A percentile compares a stretch with the other conserved stretches of the same genome.
Evolutionary conservation across 2,329 filamentous ascomycete genomes (phyloP).

Genomic region (Gaeumannomyces tritici): DNA sequence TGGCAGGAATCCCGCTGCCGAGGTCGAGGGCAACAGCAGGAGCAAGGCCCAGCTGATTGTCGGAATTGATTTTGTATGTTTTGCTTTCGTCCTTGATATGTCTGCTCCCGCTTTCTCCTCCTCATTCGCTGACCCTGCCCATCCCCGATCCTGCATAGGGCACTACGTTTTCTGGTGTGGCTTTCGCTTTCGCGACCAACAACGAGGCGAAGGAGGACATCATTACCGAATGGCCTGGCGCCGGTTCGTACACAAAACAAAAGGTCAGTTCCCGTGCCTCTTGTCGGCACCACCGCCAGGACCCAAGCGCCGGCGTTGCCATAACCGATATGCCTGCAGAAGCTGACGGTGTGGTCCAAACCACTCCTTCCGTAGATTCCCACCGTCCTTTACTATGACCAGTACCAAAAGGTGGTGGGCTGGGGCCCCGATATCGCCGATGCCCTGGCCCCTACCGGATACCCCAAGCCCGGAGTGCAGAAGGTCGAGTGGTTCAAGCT

Average conservation of each 20-base stretch:
- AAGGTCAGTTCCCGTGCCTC: constrained; percentile 52
- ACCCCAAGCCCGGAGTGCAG: constrained; percentile 94
- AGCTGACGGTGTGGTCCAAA: not conserved
- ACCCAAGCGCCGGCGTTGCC: not conserved
- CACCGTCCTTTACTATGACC: constrained; percentile 99
- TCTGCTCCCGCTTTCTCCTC: too few species aligned
- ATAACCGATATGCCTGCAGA: not conserved
- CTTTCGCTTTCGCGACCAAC: constrained; percentile 94
- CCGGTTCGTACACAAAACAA: constrained; percentile 95
- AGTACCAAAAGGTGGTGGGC: constrained; percentile 98
- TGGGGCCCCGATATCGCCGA: constrained; percentile 97
- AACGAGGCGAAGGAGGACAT: constrained; percentile 97
- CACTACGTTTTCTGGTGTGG: constrained; percentile 92
- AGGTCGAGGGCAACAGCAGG: constrained; percentile 79
- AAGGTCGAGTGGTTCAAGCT: constrained; percentile 99
- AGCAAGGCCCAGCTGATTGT: constrained; percentile 99
- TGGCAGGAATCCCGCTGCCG: constrained; percentile 38
- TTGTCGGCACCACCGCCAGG: not conserved
- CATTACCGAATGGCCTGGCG: constrained; percentile 97
- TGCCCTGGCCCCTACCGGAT: constrained; percentile 90
- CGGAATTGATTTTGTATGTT: constrained; percentile 90
- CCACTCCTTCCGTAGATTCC: constrained; percentile 58
- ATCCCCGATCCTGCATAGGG: constrained; percentile 43
- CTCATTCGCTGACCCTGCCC: not conserved
- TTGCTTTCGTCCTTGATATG: not conserved